Conservation (phyloP, 495 filamentous ascomycete genomes). For the Neurospora tetraspora region DNA sequence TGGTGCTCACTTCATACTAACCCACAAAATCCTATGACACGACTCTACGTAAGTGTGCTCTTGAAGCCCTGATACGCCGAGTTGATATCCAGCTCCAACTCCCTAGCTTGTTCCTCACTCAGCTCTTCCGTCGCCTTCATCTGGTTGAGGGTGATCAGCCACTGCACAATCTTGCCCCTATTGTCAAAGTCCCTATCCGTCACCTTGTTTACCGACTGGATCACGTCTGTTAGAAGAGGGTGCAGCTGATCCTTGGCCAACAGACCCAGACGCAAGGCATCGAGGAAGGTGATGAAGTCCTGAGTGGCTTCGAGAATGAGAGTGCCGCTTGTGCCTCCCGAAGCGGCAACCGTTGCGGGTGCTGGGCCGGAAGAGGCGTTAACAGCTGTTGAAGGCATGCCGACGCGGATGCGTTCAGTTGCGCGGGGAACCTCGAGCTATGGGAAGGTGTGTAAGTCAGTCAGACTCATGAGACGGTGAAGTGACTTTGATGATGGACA, state of each 20-base stretch:
- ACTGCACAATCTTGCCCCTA: constrained; percentile 93
- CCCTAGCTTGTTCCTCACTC: constrained; percentile 73
- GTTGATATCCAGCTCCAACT: constrained; percentile 82
- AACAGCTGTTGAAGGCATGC: constrained; percentile 59
- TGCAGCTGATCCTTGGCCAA: constrained; percentile 92
- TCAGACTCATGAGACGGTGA: background rate
- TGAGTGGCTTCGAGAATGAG: constrained; percentile 82
- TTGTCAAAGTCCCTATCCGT: constrained; percentile 88
- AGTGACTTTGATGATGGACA: constrained; percentile 16
- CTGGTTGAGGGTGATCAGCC: constrained; percentile 93
- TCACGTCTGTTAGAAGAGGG: constrained; percentile 84
- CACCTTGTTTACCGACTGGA: constrained; percentile 92
- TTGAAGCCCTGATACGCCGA: constrained; percentile 90
- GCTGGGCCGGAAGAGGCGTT: constrained; percentile 40
- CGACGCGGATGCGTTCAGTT: constrained; percentile 83
- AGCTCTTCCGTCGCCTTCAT: constrained; percentile 93
- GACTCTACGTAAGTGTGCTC: constrained; percentile 28
- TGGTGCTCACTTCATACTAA: background rate
- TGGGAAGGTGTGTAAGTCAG: background rate
- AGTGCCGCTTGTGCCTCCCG: constrained; percentile 54
- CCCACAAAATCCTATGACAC: background rate
- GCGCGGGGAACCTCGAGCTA: constrained; percentile 92
- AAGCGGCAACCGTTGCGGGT: constrained; percentile 34
- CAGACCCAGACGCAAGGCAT: constrained; percentile 81
- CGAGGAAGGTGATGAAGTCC: constrained; percentile 96